Base-by-base conservation (phyloP, 805 yeast genomes). In the Candida adriatica region DNA sequence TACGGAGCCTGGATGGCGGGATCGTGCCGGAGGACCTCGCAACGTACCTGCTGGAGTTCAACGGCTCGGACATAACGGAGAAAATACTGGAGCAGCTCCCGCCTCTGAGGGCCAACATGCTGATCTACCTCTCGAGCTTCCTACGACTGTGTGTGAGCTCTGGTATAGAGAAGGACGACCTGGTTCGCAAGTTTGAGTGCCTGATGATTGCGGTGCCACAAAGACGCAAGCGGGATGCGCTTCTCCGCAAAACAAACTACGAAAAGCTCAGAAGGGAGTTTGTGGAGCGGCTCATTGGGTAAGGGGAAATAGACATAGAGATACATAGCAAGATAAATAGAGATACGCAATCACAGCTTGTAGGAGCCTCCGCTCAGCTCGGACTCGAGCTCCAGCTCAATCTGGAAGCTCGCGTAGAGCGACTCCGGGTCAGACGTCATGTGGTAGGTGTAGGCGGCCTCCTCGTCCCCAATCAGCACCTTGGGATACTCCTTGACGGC, bases 331-430 rank as follows among this genome's bases (percentile, higher is more conserved):
- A n/a, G n/a, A n/a, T n/a, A n/a, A n/a, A n/a, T n/a, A n/a, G n/a
- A n/a, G n/a, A n/a, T n/a, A n/a, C n/a, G n/a, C n/a, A n/a, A n/a
- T n/a, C n/a, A n/a, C n/a, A n/a, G n/a, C n/a, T n/a, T n/a, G n/a
- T n/a, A n/a, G n/a, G n/a, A n/a, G n/a, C n/a, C n/a, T n/a, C n/a
- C n/a, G n/a, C n/a, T n/a, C n/a, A n/a, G n/a, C n/a, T n/a, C n/a
- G n/a, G n/a, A n/a, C 51, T 73, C 79, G 30, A 49, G 64, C 41
- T 75, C 79, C 26, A 61, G 65, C 37, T 81, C 88, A 2, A 81
- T 75, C 57, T 80, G 87, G 56, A 81, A 79, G 45, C 82, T 92
- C 27, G 75, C 63, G 57, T 75, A 83, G 37, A 82, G 56, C 4
- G 80, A 62, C 45, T 77, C 88, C 6, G 81, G 75, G 51, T 81